These are phyloP conservation scores for Capsicum baccatum DNA, from an alignment of 257 asterid genomes.

Conservation along the genomic window DNA sequence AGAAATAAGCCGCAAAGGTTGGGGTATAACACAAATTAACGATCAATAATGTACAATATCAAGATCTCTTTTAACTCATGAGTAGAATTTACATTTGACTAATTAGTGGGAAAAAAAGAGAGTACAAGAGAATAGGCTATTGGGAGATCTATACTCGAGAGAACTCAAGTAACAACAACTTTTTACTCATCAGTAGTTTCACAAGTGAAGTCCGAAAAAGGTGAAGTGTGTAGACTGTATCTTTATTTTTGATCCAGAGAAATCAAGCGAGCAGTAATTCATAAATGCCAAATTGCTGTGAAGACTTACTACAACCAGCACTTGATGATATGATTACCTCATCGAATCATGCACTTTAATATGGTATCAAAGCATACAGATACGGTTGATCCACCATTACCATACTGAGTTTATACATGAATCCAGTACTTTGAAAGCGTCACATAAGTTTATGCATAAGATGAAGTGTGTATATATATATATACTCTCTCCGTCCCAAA, in stretches of 20 bases:
- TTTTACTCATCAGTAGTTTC: too few species aligned
- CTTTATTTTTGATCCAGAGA: too few species aligned
- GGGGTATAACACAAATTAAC: neutral
- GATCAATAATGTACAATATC: neutral
- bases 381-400: neutral
- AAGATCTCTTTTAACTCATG: too few species aligned
- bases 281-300: neutral
- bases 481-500: too few species aligned
- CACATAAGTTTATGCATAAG: neutral
- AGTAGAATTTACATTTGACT: too few species aligned
- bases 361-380: neutral
- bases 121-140: neutral
- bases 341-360: neutral
- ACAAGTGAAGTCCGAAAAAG: too few species aligned
- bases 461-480: too few species aligned
- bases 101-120: too few species aligned
- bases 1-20: neutral
- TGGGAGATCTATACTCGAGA: neutral
- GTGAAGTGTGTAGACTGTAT: too few species aligned
- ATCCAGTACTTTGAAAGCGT: neutral
- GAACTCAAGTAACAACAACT: neutral
- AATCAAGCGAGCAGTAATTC: neutral
- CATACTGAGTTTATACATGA: neutral
- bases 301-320: neutral
- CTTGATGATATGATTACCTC: neutral